A percentile compares a stretch with the other conserved stretches of the same genome.
Conservation (phyloP, 345 rosid genomes). For the Chamaenerion angustifolium region DNA sequence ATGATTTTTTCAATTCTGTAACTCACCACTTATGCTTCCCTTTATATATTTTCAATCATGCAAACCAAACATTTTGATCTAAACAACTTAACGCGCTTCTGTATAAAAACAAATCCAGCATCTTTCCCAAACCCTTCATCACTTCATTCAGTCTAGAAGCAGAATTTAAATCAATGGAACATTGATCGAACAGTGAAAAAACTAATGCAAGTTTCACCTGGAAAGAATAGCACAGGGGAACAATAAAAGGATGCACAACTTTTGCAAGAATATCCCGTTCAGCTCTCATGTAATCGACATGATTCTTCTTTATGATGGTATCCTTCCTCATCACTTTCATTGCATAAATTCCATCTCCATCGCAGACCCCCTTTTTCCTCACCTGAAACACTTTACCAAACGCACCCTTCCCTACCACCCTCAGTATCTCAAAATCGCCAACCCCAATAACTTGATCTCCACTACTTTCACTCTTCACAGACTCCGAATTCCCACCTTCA, state of each 20-base stretch:
- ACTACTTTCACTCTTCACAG: neutral
- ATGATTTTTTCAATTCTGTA: no score
- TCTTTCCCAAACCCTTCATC: no score
- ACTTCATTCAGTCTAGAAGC: no score
- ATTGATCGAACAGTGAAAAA: no score
- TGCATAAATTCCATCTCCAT: conserved; percentile 57
- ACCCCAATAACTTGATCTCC: conserved; percentile 27
- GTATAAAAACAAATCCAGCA: no score
- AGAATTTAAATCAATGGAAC: no score
- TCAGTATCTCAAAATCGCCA: conserved; percentile 47
- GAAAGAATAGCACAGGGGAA: conserved; percentile 63
- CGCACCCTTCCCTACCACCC: conserved; percentile 57
- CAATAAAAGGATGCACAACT: conserved; percentile 55
- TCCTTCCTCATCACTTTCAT: conserved; percentile 75
- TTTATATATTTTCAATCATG: no score
- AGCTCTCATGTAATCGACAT: conserved; percentile 67
- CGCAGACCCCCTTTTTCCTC: conserved; percentile 25
- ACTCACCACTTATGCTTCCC: no score
- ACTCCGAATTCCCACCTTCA: neutral
- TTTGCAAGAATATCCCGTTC: conserved; percentile 65
- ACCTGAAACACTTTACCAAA: conserved; percentile 66
- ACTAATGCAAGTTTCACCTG: conserved; percentile 20
- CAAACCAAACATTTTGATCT: no score
- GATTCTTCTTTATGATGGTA: conserved; percentile 51
- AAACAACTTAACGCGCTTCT: no score